phyloP scores from a whole-genome alignment of 768 basidiomycete genomes.

The Kwoniella heveanensis region DNA sequence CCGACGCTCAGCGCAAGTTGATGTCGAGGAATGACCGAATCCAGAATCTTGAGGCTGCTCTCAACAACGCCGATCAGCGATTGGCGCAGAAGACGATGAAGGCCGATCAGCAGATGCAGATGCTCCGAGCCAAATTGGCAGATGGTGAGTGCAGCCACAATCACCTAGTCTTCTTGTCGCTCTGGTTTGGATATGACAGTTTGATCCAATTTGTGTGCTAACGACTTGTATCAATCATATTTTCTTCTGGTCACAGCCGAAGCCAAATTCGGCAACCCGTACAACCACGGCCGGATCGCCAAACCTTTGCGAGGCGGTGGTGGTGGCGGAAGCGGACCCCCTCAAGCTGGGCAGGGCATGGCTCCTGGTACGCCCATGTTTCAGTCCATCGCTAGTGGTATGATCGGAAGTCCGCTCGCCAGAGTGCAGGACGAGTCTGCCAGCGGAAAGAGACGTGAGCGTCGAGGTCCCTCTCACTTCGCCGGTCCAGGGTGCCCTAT shows the following conservation, averaged over 20 bases:
- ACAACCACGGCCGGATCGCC: conserved; percentile 91
- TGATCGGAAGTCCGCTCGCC: conserved; percentile 38
- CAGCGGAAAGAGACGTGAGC: conserved; percentile 48
- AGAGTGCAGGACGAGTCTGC: conserved; percentile 48
- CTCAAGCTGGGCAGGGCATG: background rate
- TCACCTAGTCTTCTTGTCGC: too few relatives aligned
- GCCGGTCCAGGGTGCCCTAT: too few relatives aligned
- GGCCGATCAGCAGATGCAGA: conserved; percentile 89
- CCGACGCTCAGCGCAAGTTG: conserved; percentile 93
- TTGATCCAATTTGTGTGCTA: too few relatives aligned
- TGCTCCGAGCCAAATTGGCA: conserved; percentile 85
- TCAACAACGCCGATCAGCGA: conserved; percentile 91
- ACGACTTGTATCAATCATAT: background rate
- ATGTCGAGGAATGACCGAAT: conserved; percentile 96
- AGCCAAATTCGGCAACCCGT: conserved; percentile 60
- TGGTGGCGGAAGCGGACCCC: conserved; percentile 15
- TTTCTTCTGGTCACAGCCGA: background rate
- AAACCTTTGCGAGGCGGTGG: conserved; percentile 95
- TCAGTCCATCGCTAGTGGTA: conserved; percentile 26
- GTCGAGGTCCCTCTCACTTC: background rate
- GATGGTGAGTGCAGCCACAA: conserved; percentile 65
- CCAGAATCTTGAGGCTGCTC: conserved; percentile 87
- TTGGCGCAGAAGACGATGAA: conserved; percentile 91
- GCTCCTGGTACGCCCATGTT: conserved; percentile 17
- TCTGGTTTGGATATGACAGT: too few relatives aligned